Percentiles rank a stretch among this genome's conserved stretches.
Evolutionary conservation across 2,329 filamentous ascomycete genomes (phyloP).

Genomic region (Penicillium sp.): DNA sequence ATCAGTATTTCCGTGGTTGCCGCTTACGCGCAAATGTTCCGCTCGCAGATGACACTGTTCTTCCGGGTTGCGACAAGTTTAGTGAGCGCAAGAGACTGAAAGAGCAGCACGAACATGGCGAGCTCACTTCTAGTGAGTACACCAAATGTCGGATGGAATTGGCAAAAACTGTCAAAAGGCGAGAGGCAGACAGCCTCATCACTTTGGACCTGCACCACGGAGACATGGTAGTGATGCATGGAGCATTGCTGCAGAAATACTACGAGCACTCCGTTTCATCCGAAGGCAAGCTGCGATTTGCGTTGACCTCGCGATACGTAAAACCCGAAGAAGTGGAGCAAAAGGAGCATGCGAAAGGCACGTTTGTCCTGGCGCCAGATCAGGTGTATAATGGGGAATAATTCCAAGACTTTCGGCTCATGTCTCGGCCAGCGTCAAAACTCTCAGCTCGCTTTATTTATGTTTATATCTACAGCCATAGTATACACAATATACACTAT

Average conservation of each 20-base stretch:
- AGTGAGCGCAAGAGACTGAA: conserved; percentile 24
- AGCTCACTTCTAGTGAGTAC: conserved; percentile 23
- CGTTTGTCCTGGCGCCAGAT: conserved; percentile 21
- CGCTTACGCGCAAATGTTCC: conserved; percentile 18
- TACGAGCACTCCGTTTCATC: conserved; percentile 44
- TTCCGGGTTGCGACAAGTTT: conserved; percentile 26
- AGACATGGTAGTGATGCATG: conserved; percentile 58
- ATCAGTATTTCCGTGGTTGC: conserved; percentile 40
- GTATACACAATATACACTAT: background rate
- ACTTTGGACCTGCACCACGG: conserved; percentile 52
- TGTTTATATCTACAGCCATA: background rate
- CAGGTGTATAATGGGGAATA: conserved; percentile 30
- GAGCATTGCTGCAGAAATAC: conserved; percentile 51
- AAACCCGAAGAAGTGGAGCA: conserved; percentile 21
- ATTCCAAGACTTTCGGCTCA: conserved; percentile 22
- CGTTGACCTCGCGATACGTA: conserved; percentile 33
- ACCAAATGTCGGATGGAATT: conserved; percentile 21
- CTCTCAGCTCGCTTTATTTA: background rate
- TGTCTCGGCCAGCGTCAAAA: background rate
- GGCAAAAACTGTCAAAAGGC: conserved; percentile 20
- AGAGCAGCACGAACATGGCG: conserved; percentile 14
- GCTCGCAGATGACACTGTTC: conserved; percentile 27
- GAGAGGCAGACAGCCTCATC: conserved; percentile 32
- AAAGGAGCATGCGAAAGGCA: conserved; percentile 25
- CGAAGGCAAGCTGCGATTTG: conserved; percentile 31